These are phyloP conservation scores for Pseudohyphozyma bogoriensis DNA, from an alignment of 768 basidiomycete genomes.

Conservation along the genomic window DNA sequence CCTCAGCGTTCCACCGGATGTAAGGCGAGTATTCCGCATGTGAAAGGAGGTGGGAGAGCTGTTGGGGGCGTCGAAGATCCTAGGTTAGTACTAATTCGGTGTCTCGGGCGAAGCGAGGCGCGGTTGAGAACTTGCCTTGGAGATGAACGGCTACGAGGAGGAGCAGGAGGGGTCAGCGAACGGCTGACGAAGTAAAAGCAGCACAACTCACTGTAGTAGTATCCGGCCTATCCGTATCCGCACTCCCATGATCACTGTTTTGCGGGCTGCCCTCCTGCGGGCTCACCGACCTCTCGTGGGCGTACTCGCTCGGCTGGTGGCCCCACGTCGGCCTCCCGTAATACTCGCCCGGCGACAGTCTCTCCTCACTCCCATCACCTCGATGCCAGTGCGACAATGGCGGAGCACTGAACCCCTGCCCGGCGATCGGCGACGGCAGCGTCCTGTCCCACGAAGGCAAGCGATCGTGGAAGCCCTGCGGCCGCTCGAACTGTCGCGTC, in stretches of 20 bases:
- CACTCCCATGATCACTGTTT: neutral
- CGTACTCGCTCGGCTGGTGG: neutral
- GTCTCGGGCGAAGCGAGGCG: neutral
- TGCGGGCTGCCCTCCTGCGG: neutral
- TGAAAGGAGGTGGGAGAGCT: conserved; percentile 7
- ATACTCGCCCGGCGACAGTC: too few species aligned
- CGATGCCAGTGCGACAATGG: neutral
- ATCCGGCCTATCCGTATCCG: neutral
- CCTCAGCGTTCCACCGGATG: conserved; percentile 13
- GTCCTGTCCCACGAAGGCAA: neutral
- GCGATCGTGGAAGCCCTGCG: too few species aligned
- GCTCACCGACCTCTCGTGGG: neutral
- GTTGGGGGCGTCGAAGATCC: neutral
- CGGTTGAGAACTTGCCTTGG: neutral
- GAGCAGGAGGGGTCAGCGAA: neutral
- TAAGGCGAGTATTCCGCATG: neutral
- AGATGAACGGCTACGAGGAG: conserved; percentile 5
- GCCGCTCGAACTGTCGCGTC: too few species aligned
- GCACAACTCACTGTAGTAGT: neutral
- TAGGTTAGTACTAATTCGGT: neutral
- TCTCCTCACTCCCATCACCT: too few species aligned
- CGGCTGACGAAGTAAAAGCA: neutral
- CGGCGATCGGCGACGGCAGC: neutral
- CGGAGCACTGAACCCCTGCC: neutral
- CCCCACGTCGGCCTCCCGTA: too few species aligned